These are phyloP conservation scores for Hyaloscypha finlandica DNA, from an alignment of 495 filamentous ascomycete species.

Conservation along the genomic window DNA sequence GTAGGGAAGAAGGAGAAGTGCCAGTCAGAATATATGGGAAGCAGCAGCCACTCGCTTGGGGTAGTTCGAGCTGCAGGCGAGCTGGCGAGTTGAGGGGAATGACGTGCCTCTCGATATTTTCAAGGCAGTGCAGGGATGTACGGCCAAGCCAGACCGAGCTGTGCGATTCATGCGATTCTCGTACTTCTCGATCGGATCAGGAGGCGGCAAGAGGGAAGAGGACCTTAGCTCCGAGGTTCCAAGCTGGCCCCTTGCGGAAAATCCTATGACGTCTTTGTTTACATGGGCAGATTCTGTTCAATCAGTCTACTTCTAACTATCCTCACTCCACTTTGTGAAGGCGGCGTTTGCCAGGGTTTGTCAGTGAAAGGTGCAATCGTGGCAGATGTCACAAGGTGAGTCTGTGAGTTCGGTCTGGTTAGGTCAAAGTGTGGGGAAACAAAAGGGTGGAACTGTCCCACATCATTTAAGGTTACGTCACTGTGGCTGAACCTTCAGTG, in stretches of 20 bases:
- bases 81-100: not conserved
- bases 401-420: not conserved
- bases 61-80: constrained; percentile 6
- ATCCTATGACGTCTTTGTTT: constrained; percentile 1
- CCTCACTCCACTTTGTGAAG: not conserved
- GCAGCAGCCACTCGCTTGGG: not conserved
- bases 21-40: constrained; percentile 13
- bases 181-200: not conserved
- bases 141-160: not conserved
- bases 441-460: too few species aligned
- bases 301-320: not conserved
- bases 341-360: not conserved
- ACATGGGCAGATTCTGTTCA: not conserved
- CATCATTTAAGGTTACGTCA: too few species aligned
- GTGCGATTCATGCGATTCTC: not conserved
- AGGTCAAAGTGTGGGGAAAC: too few species aligned
- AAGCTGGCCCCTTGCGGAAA: not conserved
- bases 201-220: not conserved
- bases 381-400: not conserved
- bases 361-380: not conserved
- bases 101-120: not conserved
- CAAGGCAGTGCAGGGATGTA: not conserved
- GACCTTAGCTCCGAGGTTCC: not conserved
- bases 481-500: not conserved
- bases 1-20: constrained; percentile 23